Evolutionary conservation across 768 basidiomycete species (phyloP), one percentile per base, ranked within the genome.

Genomic region (Solioccasus polychromus): DNA sequence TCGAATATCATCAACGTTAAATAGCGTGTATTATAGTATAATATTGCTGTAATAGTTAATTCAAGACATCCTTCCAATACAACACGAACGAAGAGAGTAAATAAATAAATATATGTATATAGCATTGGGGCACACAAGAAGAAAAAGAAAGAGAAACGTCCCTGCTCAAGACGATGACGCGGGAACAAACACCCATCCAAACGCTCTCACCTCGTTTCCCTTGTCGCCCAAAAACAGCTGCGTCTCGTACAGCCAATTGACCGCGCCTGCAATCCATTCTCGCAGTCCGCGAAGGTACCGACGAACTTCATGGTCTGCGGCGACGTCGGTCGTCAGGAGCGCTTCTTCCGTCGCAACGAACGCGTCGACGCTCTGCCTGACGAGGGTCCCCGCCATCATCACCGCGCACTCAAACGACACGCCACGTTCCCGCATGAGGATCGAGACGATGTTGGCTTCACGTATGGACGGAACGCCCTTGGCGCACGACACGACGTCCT

Each of bases 171-270:
- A 26, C 23, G 44, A 18, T n/a, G 18, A 54, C 48, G 12, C 49
- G 14, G 63, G 63, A 43, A 81, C 53, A 52, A 82, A 83, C 2
- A 82, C 75, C 82, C 81, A 83, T 28, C 81, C 80, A 59, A 80
- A 82, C 4, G 70, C 69, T 53, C 77, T 69, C 28, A 82, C 77
- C 58, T 82, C 76, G 31, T 71, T 73, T 0, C 79, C 80, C 44
- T 74, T 75, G 39, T 71, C 71, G 28, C 78, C 79, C 39, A 85
- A 75, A 55, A 76, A 83, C 35, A 80, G 55, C 47, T 82, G 75
- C 0, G 77, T 81, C 61, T 83, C 80, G 52, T 83, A 85, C 28
- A 72, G 48, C 82, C 82, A 84, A 52, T 83, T 75, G n/a, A 79
- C 53, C n/a, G 68, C 70, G 8, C 83, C 83, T 3, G 73, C 68